Evolutionary conservation across 139 green algal species (phyloP), one percentile per base, ranked within the genome.

Genomic region (Pedinophyceae sp.): DNA sequence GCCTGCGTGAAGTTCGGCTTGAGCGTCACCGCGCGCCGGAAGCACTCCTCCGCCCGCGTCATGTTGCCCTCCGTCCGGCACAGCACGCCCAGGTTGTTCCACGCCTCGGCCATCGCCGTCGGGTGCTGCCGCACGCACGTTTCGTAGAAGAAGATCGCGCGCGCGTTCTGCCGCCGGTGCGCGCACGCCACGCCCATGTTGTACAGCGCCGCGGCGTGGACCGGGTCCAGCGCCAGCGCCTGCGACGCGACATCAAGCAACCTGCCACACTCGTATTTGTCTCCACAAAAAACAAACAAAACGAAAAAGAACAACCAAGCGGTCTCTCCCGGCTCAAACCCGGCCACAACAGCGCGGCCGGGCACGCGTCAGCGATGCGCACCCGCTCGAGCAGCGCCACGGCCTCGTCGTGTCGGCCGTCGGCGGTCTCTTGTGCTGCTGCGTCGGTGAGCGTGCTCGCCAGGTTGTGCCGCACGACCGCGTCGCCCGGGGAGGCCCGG

Each of bases 181-280:
- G 57, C 76, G 30, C 70, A 79, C 6, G 77, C 80, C 7, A 95
- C 85, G 0, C 82, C 89, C 29, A 97, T 69, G 69, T 96, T 95
- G 80, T 97, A 97, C 39, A 95, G 62, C 2, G 88, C 86, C 5
- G 95, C 79, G 0, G 77, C 60, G 39, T 93, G 75, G 18, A 10
- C 25, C 59, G 82, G 75, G 43, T 71, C 57, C 25, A 79, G 58
- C 2, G 67, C 61, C 45, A 90, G 55, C 0, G 83, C 79, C 0
- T 67, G 63, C 1, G 57, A 27, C 0, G 81, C 62, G 29, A 59
- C 75, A 26, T 75, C 66, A 0, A 61, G 48, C 2, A 17, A n/a
- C 18, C 13, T 10, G 27, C 71, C 73, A 50, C 65, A 52, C 27
- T 67, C 48, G 64, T 87, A 88, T 17, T 76, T 27, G 7, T 60